These are phyloP conservation scores for Nicotiana obtusifolia DNA, from an alignment of 257 asterid genomes.

Conservation along the genomic window DNA sequence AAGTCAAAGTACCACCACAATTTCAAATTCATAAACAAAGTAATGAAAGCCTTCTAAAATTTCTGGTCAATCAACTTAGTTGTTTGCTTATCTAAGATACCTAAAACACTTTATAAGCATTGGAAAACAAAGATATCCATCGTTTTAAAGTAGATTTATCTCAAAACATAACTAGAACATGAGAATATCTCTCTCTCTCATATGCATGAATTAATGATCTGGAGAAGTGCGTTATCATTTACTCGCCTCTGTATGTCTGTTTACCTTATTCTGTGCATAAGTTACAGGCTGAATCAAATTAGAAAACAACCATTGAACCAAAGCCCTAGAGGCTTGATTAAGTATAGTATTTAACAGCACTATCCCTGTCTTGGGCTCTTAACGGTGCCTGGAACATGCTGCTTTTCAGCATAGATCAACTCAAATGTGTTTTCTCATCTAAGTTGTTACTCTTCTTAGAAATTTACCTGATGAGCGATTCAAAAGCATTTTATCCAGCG, in stretches of 20 bases:
- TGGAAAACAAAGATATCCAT: neutral
- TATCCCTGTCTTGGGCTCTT: neutral
- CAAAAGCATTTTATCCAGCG: conserved; percentile 52
- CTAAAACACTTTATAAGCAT: neutral
- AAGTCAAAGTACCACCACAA: neutral
- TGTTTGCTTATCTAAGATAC: neutral
- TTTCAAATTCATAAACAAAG: neutral
- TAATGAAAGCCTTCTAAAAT: neutral
- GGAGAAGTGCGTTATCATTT: neutral
- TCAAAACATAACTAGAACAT: neutral
- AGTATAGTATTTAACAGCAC: neutral
- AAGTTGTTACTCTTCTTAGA: conserved; percentile 1
- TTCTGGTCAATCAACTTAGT: neutral
- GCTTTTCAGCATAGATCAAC: neutral
- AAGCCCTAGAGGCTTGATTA: neutral
- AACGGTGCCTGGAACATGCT: neutral
- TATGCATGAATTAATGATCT: too few relatives aligned
- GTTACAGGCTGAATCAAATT: neutral
- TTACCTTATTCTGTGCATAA: neutral
- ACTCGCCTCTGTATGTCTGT: neutral
- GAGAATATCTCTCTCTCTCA: neutral
- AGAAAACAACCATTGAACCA: neutral
- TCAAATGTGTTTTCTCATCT: neutral
- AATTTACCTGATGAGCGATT: conserved; percentile 74
- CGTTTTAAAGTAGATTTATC: neutral